A percentile compares a stretch with the other conserved stretches of the same genome.
Conservation (phyloP, 1,284 basidiomycete genomes). For the Ganoderma boninense region DNA sequence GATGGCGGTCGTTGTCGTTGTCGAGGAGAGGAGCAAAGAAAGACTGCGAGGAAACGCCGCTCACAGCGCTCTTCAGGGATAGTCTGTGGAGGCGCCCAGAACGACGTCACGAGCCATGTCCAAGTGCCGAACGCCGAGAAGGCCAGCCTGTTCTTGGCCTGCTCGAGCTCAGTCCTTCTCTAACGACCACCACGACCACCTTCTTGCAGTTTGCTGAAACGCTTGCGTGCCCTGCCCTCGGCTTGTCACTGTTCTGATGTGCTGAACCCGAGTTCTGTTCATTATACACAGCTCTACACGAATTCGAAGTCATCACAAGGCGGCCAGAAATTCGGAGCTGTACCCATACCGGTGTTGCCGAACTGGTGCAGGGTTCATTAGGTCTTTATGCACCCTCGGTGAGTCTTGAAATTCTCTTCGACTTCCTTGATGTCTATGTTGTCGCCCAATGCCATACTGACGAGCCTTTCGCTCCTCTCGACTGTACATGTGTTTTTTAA, state of each 20-base stretch:
- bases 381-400: background rate
- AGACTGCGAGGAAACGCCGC: slow-evolving; percentile 2
- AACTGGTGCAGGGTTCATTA: background rate
- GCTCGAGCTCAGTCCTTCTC: background rate
- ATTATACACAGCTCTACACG: background rate
- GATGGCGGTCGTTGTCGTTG: background rate
- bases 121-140: background rate
- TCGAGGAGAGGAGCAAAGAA: slow-evolving; percentile 4
- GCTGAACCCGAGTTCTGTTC: background rate
- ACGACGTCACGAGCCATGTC: slow-evolving; percentile 6
- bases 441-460: background rate
- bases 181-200: background rate
- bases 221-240: background rate
- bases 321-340: background rate
- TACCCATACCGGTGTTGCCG: background rate
- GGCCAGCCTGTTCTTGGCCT: no score
- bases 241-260: background rate
- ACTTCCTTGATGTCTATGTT: background rate
- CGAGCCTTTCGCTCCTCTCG: background rate
- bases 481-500: background rate
- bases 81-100: background rate
- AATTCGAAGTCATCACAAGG: background rate
- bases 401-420: background rate
- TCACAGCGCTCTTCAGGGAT: background rate
- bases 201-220: background rate